Conservation (phyloP, 2,329 filamentous ascomycete species). For the Cladosporium austrohemisphaericum region DNA sequence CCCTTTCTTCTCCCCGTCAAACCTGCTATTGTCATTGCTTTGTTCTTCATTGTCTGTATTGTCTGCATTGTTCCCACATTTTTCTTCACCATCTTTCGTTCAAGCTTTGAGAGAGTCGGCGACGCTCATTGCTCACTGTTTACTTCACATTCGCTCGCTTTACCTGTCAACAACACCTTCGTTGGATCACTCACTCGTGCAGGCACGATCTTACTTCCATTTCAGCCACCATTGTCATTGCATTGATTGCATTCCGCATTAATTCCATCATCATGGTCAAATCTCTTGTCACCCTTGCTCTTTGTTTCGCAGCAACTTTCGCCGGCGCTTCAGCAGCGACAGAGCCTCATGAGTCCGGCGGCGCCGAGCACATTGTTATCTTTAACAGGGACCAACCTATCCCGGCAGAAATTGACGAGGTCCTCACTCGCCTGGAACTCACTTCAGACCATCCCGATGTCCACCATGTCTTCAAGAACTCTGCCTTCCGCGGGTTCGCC, state of each 20-base stretch:
- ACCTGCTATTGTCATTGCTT: slow-evolving; percentile 4
- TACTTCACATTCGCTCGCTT: slow-evolving; percentile 11
- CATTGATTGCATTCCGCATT: slow-evolving; percentile 6
- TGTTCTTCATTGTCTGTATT: slow-evolving; percentile 1
- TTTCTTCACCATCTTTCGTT: neutral
- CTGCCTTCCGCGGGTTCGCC: slow-evolving; percentile 38
- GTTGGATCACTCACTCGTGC: slow-evolving; percentile 9
- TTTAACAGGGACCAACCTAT: slow-evolving; percentile 32
- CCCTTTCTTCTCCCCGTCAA: slow-evolving; percentile 5
- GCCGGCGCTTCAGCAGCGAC: slow-evolving; percentile 5
- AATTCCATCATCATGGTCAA: slow-evolving; percentile 6
- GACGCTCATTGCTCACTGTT: slow-evolving; percentile 1
- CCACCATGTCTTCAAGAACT: slow-evolving; percentile 39
- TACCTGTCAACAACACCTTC: neutral
- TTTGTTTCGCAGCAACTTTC: neutral
- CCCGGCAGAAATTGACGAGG: slow-evolving; percentile 33
- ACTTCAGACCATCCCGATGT: slow-evolving; percentile 37
- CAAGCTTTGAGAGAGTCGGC: neutral
- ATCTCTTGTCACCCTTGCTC: neutral
- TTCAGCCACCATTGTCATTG: neutral
- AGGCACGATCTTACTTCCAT: slow-evolving; percentile 7
- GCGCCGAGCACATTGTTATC: slow-evolving; percentile 37
- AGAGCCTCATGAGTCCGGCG: slow-evolving; percentile 11
- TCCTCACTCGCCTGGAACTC: slow-evolving; percentile 36
- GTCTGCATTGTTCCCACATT: neutral